A percentile compares a stretch with the other conserved stretches of the same genome.
These are phyloP conservation scores for Umbelopsis vinacea DNA, from an alignment of 192 early-diverging fungal genomes.

Conservation along the genomic window DNA sequence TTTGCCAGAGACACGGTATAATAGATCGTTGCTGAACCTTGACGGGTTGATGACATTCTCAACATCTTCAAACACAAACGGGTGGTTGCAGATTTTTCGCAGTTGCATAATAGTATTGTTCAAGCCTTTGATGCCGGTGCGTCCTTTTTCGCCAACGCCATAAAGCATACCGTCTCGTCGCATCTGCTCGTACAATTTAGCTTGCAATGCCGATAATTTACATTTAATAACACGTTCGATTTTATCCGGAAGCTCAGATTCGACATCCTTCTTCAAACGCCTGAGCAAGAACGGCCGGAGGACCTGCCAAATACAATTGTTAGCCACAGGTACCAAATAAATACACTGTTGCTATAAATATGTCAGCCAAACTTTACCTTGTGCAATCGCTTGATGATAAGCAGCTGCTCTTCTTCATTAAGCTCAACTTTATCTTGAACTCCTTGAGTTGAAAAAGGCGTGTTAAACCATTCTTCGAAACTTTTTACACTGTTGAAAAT, in stretches of 20 bases:
- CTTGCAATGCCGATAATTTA: conserved; percentile 88
- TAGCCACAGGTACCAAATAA: neutral
- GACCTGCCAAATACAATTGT: conserved; percentile 43
- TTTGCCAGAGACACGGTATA: conserved; percentile 91
- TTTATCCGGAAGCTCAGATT: conserved; percentile 97
- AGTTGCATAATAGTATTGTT: conserved; percentile 99
- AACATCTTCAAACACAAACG: conserved; percentile 95
- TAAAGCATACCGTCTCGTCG: conserved; percentile 75
- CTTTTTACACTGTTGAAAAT: conserved; percentile 96
- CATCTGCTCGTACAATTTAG: conserved; percentile 86
- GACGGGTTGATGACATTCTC: conserved; percentile 81
- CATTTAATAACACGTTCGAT: conserved; percentile 93
- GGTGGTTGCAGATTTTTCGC: conserved; percentile 98
- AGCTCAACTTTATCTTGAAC: conserved; percentile 90
- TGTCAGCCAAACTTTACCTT: conserved; percentile 58
- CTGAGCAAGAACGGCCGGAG: conserved; percentile 96
- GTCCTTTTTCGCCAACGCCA: conserved; percentile 66
- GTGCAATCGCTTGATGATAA: conserved; percentile 97
- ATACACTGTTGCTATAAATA: neutral
- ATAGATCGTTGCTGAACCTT: conserved; percentile 67
- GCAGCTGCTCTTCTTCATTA: conserved; percentile 97
- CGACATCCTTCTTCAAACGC: conserved; percentile 98
- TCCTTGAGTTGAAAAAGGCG: conserved; percentile 84
- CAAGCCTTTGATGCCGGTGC: conserved; percentile 74
- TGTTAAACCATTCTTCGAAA: conserved; percentile 99